Evolutionary conservation across 306 rosid genomes (phyloP).

Genomic region (Albizia julibrissin): DNA sequence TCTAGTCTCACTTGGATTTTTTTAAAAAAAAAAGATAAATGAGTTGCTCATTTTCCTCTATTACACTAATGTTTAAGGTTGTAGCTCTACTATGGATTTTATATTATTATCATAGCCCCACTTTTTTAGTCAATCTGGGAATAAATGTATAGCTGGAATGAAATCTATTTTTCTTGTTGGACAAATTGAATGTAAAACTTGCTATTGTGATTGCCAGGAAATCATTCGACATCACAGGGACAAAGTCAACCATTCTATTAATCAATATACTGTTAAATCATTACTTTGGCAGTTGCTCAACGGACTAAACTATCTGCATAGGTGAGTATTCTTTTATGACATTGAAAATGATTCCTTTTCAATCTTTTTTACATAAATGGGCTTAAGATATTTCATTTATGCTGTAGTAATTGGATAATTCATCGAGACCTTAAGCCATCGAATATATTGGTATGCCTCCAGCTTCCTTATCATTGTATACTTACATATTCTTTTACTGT

Average conservation of each 20-base stretch:
- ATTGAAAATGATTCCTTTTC: constrained; percentile 25
- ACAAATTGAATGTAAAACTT: constrained; percentile 15
- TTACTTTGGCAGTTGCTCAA: constrained; percentile 96
- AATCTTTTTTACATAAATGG: constrained; percentile 15
- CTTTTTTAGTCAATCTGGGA: constrained; percentile 15
- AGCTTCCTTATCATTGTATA: background rate
- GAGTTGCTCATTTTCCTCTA: background rate
- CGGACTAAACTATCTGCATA: constrained; percentile 91
- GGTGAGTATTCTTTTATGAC: constrained; percentile 46
- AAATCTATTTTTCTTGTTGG: constrained; percentile 20
- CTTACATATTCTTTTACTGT: background rate
- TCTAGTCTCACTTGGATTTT: background rate
- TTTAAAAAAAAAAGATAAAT: background rate
- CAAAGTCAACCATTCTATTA: constrained; percentile 78
- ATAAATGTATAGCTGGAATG: constrained; percentile 5
- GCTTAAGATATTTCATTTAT: constrained; percentile 31
- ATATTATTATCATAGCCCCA: background rate
- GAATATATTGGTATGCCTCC: constrained; percentile 78
- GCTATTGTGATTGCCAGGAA: constrained; percentile 65
- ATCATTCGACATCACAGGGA: constrained; percentile 93
- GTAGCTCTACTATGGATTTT: constrained; percentile 20
- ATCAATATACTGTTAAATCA: constrained; percentile 82
- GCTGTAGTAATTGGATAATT: constrained; percentile 87
- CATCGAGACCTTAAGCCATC: constrained; percentile 98
- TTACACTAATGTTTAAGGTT: background rate